Evolutionary conservation across 177 flowering plant genomes (phyloP).

Genomic region (Vitis hybrid): DNA sequence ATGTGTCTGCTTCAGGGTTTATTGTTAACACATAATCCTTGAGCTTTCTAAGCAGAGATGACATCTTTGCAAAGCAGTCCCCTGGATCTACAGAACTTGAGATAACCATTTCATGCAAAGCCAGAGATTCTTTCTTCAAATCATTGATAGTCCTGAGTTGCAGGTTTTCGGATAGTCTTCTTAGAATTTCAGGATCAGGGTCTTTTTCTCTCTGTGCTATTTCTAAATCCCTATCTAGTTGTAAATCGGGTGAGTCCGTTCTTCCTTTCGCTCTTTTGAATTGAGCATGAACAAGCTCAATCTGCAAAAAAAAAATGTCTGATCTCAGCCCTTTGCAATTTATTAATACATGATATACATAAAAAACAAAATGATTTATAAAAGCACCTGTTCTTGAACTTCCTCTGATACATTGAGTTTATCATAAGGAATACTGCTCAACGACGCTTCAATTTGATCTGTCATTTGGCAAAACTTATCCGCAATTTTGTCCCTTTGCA

Average conservation of each 20-base stretch:
- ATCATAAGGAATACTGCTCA: constrained; percentile 50
- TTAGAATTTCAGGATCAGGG: constrained; percentile 49
- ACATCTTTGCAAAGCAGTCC: constrained; percentile 56
- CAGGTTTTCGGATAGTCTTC: constrained; percentile 70
- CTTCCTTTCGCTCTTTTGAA: constrained; percentile 71
- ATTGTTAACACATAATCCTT: constrained; percentile 49
- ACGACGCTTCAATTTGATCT: constrained; percentile 62
- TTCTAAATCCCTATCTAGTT: constrained; percentile 55
- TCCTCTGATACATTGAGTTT: constrained; percentile 66
- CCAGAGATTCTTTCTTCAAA: constrained; percentile 68
- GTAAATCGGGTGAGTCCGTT: constrained; percentile 53
- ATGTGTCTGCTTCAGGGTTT: constrained; percentile 43
- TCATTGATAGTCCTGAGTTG: constrained; percentile 64
- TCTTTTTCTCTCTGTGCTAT: constrained; percentile 49
- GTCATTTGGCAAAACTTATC: constrained; percentile 48
- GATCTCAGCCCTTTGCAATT: no score
- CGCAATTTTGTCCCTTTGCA: constrained; percentile 46
- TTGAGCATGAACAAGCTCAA: constrained; percentile 81
- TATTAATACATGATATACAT: no score
- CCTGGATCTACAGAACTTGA: constrained; percentile 51
- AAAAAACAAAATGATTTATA: not conserved
- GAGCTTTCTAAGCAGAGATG: constrained; percentile 62
- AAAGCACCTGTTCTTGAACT: constrained; percentile 75
- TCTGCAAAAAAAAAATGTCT: constrained; percentile 32
- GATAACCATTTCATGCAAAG: constrained; percentile 68